Evolutionary conservation across 2,329 filamentous ascomycete genomes (phyloP).

Genomic region (Alternaria brassicicola): DNA sequence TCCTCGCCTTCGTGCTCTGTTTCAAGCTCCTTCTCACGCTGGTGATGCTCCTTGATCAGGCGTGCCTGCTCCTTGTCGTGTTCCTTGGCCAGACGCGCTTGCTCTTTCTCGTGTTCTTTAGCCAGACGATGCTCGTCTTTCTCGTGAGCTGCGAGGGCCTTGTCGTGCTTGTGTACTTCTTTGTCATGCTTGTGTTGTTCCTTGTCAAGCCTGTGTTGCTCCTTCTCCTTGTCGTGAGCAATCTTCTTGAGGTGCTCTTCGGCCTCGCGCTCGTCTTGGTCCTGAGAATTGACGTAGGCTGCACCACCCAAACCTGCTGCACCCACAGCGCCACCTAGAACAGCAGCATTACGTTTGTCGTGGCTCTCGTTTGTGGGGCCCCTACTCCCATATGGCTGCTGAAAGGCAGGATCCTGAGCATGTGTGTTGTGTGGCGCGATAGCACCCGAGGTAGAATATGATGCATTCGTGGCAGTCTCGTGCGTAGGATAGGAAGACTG

Average conservation of each 20-base stretch:
- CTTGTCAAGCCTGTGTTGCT: constrained; percentile 24
- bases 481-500: constrained; percentile 11
- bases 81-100: constrained; percentile 25
- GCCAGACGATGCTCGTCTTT: constrained; percentile 22
- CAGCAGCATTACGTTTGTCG: constrained; percentile 35
- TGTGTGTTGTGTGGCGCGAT: constrained; percentile 23
- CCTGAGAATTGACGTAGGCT: constrained; percentile 37
- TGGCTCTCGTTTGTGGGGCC: constrained; percentile 27
- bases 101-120: constrained; percentile 17
- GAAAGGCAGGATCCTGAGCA: constrained; percentile 27
- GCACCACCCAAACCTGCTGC: constrained; percentile 36
- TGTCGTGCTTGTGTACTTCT: constrained; percentile 14
- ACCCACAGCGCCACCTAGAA: constrained; percentile 29
- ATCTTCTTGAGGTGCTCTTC: constrained; percentile 32
- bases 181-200: constrained; percentile 31
- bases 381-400: constrained; percentile 29
- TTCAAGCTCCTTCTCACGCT: constrained; percentile 22
- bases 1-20: constrained; percentile 36
- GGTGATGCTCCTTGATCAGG: constrained; percentile 21
- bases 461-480: constrained; percentile 7
- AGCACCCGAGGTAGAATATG: constrained; percentile 15
- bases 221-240: constrained; percentile 23
- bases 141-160: constrained; percentile 25
- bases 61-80: constrained; percentile 24
- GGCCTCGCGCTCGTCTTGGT: constrained; percentile 39